Conservation (phyloP, 441 rosid species). For the Lepidium campestre region DNA sequence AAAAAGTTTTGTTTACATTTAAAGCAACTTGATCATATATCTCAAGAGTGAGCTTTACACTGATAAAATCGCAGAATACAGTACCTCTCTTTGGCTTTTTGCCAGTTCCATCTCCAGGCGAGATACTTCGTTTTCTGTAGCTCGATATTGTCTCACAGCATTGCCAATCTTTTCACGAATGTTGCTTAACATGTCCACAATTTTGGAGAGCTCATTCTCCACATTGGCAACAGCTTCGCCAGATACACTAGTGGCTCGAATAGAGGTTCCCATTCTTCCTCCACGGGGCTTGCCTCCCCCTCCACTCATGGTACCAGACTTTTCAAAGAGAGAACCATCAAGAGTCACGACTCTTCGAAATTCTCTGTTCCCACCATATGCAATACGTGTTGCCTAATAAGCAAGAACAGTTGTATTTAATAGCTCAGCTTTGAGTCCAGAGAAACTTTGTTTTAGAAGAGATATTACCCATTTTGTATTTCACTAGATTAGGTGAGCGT, state of each 20-base stretch:
- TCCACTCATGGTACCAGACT: slow-evolving; percentile 98
- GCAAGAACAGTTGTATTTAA: neutral
- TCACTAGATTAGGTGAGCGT: neutral
- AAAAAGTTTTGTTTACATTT: slow-evolving; percentile 17
- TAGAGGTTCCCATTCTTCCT: slow-evolving; percentile 94
- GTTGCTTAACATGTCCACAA: slow-evolving; percentile 47
- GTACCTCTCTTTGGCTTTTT: slow-evolving; percentile 84
- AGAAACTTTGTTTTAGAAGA: neutral
- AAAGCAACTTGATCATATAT: slow-evolving; percentile 5
- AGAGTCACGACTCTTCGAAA: slow-evolving; percentile 90
- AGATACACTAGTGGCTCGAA: slow-evolving; percentile 74
- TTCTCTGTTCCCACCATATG: slow-evolving; percentile 70
- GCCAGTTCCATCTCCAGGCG: slow-evolving; percentile 83
- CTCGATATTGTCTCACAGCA: slow-evolving; percentile 57
- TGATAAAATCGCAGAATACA: neutral
- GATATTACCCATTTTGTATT: neutral
- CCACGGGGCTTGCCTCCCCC: slow-evolving; percentile 96
- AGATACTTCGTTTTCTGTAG: slow-evolving; percentile 59
- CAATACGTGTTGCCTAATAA: slow-evolving; percentile 80
- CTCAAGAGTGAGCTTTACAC: slow-evolving; percentile 1
- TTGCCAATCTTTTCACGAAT: slow-evolving; percentile 57
- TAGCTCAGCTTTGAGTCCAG: neutral
- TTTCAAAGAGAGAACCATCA: slow-evolving; percentile 93
- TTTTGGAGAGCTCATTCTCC: slow-evolving; percentile 62
- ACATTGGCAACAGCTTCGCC: slow-evolving; percentile 59